Base-by-base conservation (phyloP, 208 protist genomes). In the Leishmania amazonensis region DNA sequence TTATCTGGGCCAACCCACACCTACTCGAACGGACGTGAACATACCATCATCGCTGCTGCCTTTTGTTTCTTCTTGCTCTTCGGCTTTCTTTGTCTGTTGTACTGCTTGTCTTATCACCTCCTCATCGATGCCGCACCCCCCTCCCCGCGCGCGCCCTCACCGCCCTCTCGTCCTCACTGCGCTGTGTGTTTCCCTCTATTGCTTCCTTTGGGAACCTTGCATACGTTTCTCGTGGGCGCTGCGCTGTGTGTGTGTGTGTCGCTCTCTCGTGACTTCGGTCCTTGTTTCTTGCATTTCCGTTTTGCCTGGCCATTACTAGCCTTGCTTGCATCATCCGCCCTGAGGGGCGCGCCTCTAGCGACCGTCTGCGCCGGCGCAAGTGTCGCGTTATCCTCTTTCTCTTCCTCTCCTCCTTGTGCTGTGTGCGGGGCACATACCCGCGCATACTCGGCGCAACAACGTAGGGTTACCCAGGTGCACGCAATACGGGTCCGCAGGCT, bases 141-240 rank as follows among this genome's bases (percentile, higher is more conserved):
- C 9, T 28, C 13, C 54, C 7, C 54, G 21, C 24, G 21, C 28
- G 9, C 54, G 7, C 45, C 40, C 17, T 75, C n/a, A 8, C 49
- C 49, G 40, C 38, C n/a, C 0, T 57, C 40, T 21, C 49, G 40
- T 9, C n/a, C n/a, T 57, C 40, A n/a, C 45, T 47, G 49, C n/a
- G 7, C 17, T n/a, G 47, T 49, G 71, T 75, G 71, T 19, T 19
- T 75, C 24, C 42, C 40, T 49, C 45, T 40, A 5, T 58, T 77
- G 28, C 19, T 35, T 47, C 31, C 72, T 57, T 58, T 28, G 31
- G 40, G 45, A 60, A 17, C 35, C 3, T 28, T 40, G 38, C 65
- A 57, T 9, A 38, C 11, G 68, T 57, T 76, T 82, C 80, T 67
- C 72, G 24, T 67, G 62, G 15, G 45, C 62, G 62, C 24, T 17